Conservation (phyloP, 164 flowering plant genomes). For the Aristolochia californica region DNA sequence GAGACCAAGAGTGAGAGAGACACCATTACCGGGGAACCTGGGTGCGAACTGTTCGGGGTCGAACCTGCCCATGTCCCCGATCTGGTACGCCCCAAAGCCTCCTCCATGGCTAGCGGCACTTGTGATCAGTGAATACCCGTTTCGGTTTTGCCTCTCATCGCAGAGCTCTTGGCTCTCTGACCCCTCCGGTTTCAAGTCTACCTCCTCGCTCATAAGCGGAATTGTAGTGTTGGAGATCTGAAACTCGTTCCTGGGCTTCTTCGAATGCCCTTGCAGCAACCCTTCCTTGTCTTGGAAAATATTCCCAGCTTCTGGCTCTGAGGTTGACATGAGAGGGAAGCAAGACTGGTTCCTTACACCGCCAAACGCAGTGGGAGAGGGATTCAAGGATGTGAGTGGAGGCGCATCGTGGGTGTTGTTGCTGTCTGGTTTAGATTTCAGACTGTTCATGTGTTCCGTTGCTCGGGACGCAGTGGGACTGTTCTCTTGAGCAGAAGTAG, state of each 20-base stretch:
- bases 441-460: conserved; percentile 21
- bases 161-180: conserved; percentile 31
- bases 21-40: conserved; percentile 60
- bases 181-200: conserved; percentile 34
- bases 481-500: conserved; percentile 26
- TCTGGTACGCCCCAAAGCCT: conserved; percentile 50
- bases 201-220: conserved; percentile 22
- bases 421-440: conserved; percentile 26
- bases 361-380: too few relatives aligned
- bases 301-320: conserved; percentile 18
- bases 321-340: conserved; percentile 46
- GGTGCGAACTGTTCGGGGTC: conserved; percentile 51
- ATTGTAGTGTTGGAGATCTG: conserved; percentile 21
- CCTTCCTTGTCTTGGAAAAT: conserved; percentile 27
- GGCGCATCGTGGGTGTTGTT: conserved; percentile 16
- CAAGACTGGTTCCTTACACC: too few relatives aligned
- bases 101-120: conserved; percentile 23
- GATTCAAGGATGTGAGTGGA: too few relatives aligned
- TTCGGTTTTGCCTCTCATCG: conserved; percentile 34
- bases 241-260: conserved; percentile 48
- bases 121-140: conserved; percentile 48
- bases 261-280: conserved; percentile 42
- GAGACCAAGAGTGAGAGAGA: conserved; percentile 84
- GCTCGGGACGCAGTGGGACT: conserved; percentile 20
- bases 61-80: conserved; percentile 63